Evolutionary conservation across 1,284 basidiomycete genomes (phyloP).

Genomic region (Trichosporon faecale): DNA sequence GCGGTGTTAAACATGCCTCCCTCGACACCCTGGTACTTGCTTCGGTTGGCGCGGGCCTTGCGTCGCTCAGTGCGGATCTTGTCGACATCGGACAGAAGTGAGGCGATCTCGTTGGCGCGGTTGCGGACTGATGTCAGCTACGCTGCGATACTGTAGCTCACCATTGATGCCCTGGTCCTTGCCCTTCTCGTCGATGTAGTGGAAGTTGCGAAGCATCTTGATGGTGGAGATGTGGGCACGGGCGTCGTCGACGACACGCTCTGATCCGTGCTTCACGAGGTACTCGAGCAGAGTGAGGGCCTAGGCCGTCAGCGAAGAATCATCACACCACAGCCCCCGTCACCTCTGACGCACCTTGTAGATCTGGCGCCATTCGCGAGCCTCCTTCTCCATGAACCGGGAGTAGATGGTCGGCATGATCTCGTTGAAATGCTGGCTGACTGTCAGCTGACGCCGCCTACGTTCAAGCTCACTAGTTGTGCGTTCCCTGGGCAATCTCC

Average conservation of each 20-base stretch:
- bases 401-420: constrained; percentile 98
- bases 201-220: constrained; percentile 97
- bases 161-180: constrained; percentile 99
- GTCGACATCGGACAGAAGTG: constrained; percentile 86
- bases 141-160: constrained; percentile 47
- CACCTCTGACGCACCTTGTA: constrained; percentile 73
- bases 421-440: constrained; percentile 96
- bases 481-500: constrained; percentile 69
- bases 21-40: constrained; percentile 74
- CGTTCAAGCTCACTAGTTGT: constrained; percentile 36
- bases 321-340: not conserved
- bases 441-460: not conserved
- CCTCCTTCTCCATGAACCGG: constrained; percentile 97
- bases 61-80: constrained; percentile 82
- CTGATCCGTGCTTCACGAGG: constrained; percentile 95
- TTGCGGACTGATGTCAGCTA: constrained; percentile 21
- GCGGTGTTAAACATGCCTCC: constrained; percentile 53
- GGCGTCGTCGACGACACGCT: constrained; percentile 96
- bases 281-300: constrained; percentile 93
- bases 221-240: constrained; percentile 90
- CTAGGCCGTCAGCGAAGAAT: constrained; percentile 50
- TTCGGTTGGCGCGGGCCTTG: constrained; percentile 88
- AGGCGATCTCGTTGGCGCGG: constrained; percentile 84
- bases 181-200: constrained; percentile 97
- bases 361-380: constrained; percentile 96